These are phyloP conservation scores for Candida yuanshanica DNA, from an alignment of 805 yeast species.

Conservation along the genomic window DNA sequence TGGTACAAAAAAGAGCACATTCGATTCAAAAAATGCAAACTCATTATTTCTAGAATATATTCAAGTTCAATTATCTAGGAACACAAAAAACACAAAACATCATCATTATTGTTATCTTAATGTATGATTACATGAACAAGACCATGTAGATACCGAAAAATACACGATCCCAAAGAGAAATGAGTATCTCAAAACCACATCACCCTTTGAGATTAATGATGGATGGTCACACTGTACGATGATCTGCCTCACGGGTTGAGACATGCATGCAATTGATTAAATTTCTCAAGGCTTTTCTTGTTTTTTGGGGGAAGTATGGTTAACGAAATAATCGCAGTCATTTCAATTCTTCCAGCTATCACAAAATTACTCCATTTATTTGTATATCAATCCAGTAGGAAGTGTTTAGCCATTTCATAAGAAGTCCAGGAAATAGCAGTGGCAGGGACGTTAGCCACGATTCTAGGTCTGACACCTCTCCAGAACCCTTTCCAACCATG, in stretches of 20 bases:
- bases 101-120: background rate
- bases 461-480: constrained; percentile 86
- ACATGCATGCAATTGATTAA: no score
- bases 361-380: no score
- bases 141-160: background rate
- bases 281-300: no score
- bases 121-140: background rate
- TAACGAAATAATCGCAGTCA: no score
- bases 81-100: background rate
- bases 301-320: no score
- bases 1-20: no score
- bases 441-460: constrained; percentile 88
- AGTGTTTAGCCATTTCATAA: constrained; percentile 87
- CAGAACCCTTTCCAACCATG: constrained; percentile 65
- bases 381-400: constrained; percentile 24
- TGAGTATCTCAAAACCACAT: no score
- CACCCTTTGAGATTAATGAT: no score
- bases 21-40: no score
- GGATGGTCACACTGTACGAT: no score
- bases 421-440: constrained; percentile 98
- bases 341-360: background rate
- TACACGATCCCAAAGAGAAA: no score
- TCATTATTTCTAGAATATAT: background rate
- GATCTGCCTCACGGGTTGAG: no score
- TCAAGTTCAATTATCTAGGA: background rate